Percentiles rank a stretch among this genome's conserved stretches.
Evolutionary conservation across 2,329 filamentous ascomycete genomes (phyloP).

Genomic region (Hymenoscyphus scutula): DNA sequence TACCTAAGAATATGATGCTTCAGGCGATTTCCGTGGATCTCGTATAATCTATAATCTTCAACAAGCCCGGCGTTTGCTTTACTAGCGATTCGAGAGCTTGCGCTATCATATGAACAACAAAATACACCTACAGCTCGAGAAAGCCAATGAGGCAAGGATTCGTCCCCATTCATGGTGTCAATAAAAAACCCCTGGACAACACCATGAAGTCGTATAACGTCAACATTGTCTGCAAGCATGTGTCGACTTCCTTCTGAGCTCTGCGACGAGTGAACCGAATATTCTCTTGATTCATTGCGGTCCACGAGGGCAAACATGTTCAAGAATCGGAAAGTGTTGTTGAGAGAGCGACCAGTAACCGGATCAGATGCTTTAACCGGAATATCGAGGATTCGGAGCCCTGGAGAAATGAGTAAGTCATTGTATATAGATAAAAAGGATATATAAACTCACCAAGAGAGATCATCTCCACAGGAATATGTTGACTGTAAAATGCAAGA

Average conservation of each 20-base stretch:
- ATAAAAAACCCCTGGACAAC: constrained; percentile 54
- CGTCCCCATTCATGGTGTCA: constrained; percentile 43
- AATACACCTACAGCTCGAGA: constrained; percentile 48
- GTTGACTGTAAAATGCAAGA: constrained; percentile 62
- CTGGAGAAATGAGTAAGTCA: constrained; percentile 32
- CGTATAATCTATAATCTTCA: constrained; percentile 52
- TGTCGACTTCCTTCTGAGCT: constrained; percentile 42
- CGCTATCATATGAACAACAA: constrained; percentile 48
- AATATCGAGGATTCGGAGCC: constrained; percentile 47
- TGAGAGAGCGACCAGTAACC: constrained; percentile 34
- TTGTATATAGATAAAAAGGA: not conserved
- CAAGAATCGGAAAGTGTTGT: constrained; percentile 49
- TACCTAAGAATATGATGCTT: constrained; percentile 43
- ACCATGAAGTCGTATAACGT: constrained; percentile 50
- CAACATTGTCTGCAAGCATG: constrained; percentile 45
- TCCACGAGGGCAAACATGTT: constrained; percentile 53
- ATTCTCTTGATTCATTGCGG: constrained; percentile 42
- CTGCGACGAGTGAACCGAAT: constrained; percentile 35
- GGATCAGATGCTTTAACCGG: constrained; percentile 46
- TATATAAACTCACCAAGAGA: constrained; percentile 45
- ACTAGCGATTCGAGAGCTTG: constrained; percentile 43
- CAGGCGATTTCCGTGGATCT: constrained; percentile 50
- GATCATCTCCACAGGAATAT: constrained; percentile 65
- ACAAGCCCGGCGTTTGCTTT: constrained; percentile 45
- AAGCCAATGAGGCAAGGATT: constrained; percentile 48